Evolutionary conservation across 495 filamentous ascomycete species (phyloP).

Genomic region (Neurospora hispaniola): DNA sequence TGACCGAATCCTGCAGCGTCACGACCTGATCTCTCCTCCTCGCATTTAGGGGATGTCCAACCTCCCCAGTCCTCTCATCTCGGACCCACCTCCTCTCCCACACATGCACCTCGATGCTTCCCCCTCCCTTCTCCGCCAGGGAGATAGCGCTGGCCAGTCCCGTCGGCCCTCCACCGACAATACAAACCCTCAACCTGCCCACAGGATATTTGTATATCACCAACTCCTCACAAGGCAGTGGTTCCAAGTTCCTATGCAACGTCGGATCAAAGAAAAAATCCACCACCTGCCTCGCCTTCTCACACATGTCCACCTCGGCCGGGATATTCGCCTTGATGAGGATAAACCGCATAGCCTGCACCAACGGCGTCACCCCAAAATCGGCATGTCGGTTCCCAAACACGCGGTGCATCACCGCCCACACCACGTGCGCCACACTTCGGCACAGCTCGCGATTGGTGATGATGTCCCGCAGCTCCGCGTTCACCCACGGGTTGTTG

Average conservation of each 20-base stretch:
- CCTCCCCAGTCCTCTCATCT: conserved; percentile 4
- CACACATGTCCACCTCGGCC: conserved; percentile 7
- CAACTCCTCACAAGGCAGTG: conserved; percentile 16
- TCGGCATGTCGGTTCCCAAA: conserved; percentile 23
- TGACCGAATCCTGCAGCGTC: conserved; percentile 25
- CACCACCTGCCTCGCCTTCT: conserved; percentile 14
- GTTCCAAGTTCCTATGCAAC: conserved; percentile 20
- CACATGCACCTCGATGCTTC: conserved; percentile 24
- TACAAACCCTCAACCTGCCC: conserved; percentile 20
- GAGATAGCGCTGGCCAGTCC: conserved; percentile 27
- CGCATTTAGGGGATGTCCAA: conserved; percentile 21
- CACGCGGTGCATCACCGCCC: conserved; percentile 18
- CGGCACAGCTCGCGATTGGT: conserved; percentile 9
- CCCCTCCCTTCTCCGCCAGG: conserved; percentile 24
- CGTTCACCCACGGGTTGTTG: conserved; percentile 13
- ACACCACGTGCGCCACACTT: conserved; percentile 16
- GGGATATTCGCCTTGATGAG: conserved; percentile 23
- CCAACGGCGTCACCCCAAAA: conserved; percentile 20
- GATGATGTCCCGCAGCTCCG: conserved; percentile 17
- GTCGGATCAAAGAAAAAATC: conserved; percentile 33
- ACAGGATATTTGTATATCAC: conserved; percentile 21
- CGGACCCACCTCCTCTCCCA: conserved; percentile 22
- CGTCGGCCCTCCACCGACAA: conserved; percentile 26
- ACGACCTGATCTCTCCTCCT: conserved; percentile 25
- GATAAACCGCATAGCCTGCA: conserved; percentile 28